Percentiles rank a stretch among this genome's conserved stretches.
These are phyloP conservation scores for Eucalyptus coolabah DNA, from an alignment of 345 rosid genomes.

Conservation along the genomic window DNA sequence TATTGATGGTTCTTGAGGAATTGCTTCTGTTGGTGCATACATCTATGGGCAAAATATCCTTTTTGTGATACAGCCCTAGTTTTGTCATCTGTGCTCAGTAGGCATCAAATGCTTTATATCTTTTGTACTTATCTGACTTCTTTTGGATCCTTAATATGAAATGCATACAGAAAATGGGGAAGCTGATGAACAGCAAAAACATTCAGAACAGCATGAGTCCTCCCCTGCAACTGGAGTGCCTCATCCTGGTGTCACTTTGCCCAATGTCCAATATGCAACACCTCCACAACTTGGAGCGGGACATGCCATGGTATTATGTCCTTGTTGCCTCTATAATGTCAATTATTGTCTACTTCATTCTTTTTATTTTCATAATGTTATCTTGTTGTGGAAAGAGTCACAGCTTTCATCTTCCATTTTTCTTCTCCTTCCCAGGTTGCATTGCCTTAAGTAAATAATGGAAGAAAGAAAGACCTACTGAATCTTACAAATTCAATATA, in stretches of 20 bases:
- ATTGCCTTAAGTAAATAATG: not conserved
- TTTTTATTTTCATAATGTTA: not conserved
- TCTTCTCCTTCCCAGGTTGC: not conserved
- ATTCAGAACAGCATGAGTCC: conserved; percentile 28
- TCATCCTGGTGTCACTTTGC: conserved; percentile 34
- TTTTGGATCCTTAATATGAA: not conserved
- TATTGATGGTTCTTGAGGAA: not conserved
- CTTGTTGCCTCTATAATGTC: not conserved
- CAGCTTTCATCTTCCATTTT: not conserved
- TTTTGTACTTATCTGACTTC: not conserved
- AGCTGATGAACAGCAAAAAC: conserved; percentile 56
- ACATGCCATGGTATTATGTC: conserved; percentile 44
- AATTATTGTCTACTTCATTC: not conserved
- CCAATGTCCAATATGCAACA: conserved; percentile 37
- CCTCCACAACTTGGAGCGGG: conserved; percentile 35
- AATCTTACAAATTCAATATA: not conserved
- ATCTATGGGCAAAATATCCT: not conserved
- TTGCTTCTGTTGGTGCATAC: not conserved
- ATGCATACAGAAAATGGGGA: conserved; percentile 40
- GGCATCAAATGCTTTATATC: not conserved
- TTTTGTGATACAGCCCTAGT: not conserved
- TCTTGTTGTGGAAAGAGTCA: not conserved
- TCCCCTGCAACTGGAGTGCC: conserved; percentile 32
- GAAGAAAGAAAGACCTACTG: not conserved
- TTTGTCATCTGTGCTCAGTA: not conserved